phyloP scores from a whole-genome alignment of 495 filamentous ascomycete species.

The Penicillium verhagenii region DNA sequence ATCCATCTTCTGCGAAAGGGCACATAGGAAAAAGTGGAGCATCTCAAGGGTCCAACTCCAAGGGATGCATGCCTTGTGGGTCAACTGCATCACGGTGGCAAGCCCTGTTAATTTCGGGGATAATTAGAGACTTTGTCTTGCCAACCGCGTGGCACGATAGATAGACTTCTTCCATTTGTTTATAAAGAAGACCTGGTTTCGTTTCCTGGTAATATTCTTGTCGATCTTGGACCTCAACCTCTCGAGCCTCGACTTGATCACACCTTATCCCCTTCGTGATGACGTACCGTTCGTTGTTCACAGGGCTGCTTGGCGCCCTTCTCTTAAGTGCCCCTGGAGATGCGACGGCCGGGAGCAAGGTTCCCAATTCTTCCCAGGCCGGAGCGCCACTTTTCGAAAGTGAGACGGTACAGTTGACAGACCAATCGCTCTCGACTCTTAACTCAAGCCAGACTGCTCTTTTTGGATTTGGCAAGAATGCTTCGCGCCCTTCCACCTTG shows the following conservation, averaged over 20 bases:
- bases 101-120: not conserved
- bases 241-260: not conserved
- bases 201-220: conserved; percentile 2
- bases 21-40: not conserved
- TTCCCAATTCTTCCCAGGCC: conserved; percentile 17
- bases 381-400: conserved; percentile 34
- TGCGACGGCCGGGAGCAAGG: conserved; percentile 7
- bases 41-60: not conserved
- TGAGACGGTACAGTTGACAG: conserved; percentile 45
- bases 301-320: conserved; percentile 12
- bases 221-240: no score
- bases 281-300: conserved; percentile 8
- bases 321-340: conserved; percentile 6
- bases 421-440: conserved; percentile 36
- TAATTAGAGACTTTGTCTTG: not conserved
- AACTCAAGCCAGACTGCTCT: conserved; percentile 15
- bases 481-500: conserved; percentile 2
- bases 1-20: no score
- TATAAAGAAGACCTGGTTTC: conserved; percentile 7
- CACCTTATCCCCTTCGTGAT: conserved; percentile 7
- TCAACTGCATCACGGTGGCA: not conserved
- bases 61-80: not conserved
- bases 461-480: conserved; percentile 22
- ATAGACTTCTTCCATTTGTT: not conserved
- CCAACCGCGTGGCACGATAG: conserved; percentile 12